These are phyloP conservation scores for Boechera divaricarpa DNA, from an alignment of 345 rosid species.

Conservation along the genomic window DNA sequence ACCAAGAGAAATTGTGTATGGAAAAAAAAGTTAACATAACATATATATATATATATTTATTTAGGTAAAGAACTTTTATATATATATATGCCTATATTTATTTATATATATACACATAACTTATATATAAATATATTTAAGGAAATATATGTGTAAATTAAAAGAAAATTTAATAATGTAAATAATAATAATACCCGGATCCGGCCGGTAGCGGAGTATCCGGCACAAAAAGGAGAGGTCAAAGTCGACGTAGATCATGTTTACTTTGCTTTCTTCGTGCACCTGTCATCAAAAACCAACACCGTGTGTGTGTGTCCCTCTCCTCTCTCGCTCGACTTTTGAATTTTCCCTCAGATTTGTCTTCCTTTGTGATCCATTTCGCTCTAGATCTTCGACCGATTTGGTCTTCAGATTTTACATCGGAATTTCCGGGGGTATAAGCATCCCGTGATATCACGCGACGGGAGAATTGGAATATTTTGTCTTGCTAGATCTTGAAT, in stretches of 20 bases:
- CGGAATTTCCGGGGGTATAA: constrained; percentile 1
- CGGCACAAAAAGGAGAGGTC: neutral
- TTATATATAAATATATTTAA: no score
- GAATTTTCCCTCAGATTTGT: constrained; percentile 37
- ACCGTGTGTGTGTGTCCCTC: neutral
- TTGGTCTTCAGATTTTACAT: constrained; percentile 4
- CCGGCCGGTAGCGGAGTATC: constrained; percentile 21
- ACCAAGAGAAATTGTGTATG: no score
- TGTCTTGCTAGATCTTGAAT: constrained; percentile 27
- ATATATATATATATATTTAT: no score
- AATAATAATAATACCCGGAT: neutral
- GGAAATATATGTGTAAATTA: no score
- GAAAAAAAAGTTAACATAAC: no score
- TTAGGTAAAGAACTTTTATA: no score
- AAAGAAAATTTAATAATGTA: no score
- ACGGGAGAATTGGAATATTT: neutral
- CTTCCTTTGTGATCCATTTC: neutral
- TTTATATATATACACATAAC: no score
- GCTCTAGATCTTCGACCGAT: constrained; percentile 31
- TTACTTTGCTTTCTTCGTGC: constrained; percentile 38
- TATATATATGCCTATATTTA: no score
- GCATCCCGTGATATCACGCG: neutral
- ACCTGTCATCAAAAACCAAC: constrained; percentile 29
- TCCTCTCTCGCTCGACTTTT: constrained; percentile 38
- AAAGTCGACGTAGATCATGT: constrained; percentile 39